A percentile compares a stretch with the other conserved stretches of the same genome.
phyloP scores from a whole-genome alignment of 805 yeast species.

The Dipodascus geniculatus region DNA sequence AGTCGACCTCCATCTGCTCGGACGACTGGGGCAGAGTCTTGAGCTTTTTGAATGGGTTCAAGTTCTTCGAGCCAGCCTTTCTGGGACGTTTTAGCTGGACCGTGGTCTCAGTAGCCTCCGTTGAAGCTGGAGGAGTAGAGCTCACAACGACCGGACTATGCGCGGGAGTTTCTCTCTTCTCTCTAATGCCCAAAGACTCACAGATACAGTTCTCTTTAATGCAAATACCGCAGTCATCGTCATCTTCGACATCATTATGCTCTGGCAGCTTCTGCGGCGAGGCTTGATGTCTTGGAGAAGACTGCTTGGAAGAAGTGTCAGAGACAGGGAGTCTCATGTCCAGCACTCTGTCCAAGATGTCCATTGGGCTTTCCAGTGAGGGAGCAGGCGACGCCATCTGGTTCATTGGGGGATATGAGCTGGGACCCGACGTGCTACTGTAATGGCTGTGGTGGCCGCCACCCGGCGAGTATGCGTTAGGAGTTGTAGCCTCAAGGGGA shows the following conservation, averaged over 20 bases:
- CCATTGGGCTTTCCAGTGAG: conserved; percentile 23
- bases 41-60: neutral
- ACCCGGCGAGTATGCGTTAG: conserved; percentile 16
- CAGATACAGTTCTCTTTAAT: conserved; percentile 58
- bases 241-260: conserved; percentile 10
- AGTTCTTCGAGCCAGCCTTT: neutral
- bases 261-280: conserved; percentile 3
- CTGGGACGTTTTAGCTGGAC: conserved; percentile 5
- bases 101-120: neutral
- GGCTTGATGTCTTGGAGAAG: conserved; percentile 3
- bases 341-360: conserved; percentile 25
- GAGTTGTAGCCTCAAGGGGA: conserved; percentile 2
- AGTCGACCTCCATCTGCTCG: conserved; percentile 40
- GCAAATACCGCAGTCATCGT: conserved; percentile 51
- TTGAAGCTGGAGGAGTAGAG: neutral
- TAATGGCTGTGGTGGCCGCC: neutral
- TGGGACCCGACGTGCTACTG: neutral
- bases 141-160: neutral
- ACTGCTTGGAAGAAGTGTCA: neutral
- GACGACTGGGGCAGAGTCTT: conserved; percentile 2
- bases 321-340: conserved; percentile 26
- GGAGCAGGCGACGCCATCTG: conserved; percentile 46
- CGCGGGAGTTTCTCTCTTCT: conserved; percentile 3
- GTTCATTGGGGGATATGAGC: conserved; percentile 4
- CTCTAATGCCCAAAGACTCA: conserved; percentile 29